Evolutionary conservation across 345 rosid species (phyloP), one percentile per base, ranked within the genome.

Genomic region (Nasturtium officinale): DNA sequence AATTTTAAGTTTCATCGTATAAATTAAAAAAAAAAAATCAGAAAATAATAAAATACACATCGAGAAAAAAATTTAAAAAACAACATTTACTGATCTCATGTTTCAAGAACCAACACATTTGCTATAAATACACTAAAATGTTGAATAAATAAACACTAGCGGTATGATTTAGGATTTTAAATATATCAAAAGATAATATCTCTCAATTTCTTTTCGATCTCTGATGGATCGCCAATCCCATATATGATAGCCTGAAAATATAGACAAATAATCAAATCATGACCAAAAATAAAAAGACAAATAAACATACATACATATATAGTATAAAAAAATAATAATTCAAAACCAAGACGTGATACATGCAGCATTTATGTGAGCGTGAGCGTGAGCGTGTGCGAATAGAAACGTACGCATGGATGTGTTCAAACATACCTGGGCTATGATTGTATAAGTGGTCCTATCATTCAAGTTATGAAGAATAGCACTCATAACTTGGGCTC

Each of bases 401-500:
- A 33, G 9, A 56, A 20, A 32, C 9, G 30, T 56, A 30, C 6
- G 25, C 1, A 15, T 33, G 15, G 54, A 62, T 62, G 8, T 30
- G 46, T 28, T 5, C 4, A 23, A 28, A 20, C 37, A 7, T 62
- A 74, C 67, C 60, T 67, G 61, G 7, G 73, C 73, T 18, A 32
- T 38, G 40, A 60, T 21, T n/a, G 80, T 71, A 17, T 62, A 71
- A 50, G 3, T 5, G 40, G 25, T 65, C 55, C 8, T 77, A 17
- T 57, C 61, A 23, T 59, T 72, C 28, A 77, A 30, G 66, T 29
- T 77, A 8, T 64, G 61, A 65, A 70, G 54, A 65, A 42, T 21
- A 16, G 52, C 56, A 64, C 32, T 71, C 76, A 77, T 65, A 37
- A 71, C 55, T 63, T 64, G 67, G 30, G 80, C 80, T 48, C 80